phyloP scores from a whole-genome alignment of 805 yeast species.

The Yarrowia sp. region DNA sequence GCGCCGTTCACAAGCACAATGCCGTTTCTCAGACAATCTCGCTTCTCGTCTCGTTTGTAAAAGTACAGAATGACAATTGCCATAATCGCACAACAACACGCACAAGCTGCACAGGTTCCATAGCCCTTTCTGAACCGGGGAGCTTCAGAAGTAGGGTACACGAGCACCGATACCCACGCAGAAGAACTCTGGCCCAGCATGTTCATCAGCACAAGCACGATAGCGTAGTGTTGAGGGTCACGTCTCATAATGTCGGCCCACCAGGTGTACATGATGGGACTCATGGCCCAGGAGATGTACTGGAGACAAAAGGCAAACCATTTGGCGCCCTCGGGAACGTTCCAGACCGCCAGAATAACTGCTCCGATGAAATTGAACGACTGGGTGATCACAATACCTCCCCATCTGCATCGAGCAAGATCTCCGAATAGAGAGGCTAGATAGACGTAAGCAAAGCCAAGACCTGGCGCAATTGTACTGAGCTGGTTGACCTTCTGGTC shows the following conservation, averaged over 20 bases:
- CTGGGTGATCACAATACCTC: conserved; percentile 17
- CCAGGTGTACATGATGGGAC: conserved; percentile 5
- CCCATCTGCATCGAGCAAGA: conserved; percentile 15
- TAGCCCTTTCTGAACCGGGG: conserved; percentile 47
- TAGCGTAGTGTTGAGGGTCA: conserved; percentile 59
- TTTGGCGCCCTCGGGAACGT: conserved; percentile 12
- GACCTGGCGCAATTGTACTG: conserved; percentile 7
- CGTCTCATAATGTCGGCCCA: conserved; percentile 50
- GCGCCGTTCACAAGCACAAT: conserved; percentile 45
- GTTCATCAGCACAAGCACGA: conserved; percentile 59
- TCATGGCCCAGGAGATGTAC: neutral
- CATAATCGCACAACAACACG: conserved; percentile 35
- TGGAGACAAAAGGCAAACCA: conserved; percentile 11
- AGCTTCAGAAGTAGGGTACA: conserved; percentile 49
- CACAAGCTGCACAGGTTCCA: conserved; percentile 42
- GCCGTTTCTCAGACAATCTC: conserved; percentile 57
- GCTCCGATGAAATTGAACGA: conserved; percentile 7
- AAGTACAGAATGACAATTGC: conserved; percentile 57
- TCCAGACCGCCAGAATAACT: conserved; percentile 18
- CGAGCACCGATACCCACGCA: conserved; percentile 58
- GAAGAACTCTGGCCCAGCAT: conserved; percentile 59
- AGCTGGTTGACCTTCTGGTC: conserved; percentile 8
- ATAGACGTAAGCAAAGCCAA: conserved; percentile 1
- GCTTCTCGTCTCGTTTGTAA: conserved; percentile 61
- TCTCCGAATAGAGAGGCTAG: conserved; percentile 8